These are phyloP conservation scores for Penicillium angulare DNA, from an alignment of 495 filamentous ascomycete genomes.

Conservation along the genomic window DNA sequence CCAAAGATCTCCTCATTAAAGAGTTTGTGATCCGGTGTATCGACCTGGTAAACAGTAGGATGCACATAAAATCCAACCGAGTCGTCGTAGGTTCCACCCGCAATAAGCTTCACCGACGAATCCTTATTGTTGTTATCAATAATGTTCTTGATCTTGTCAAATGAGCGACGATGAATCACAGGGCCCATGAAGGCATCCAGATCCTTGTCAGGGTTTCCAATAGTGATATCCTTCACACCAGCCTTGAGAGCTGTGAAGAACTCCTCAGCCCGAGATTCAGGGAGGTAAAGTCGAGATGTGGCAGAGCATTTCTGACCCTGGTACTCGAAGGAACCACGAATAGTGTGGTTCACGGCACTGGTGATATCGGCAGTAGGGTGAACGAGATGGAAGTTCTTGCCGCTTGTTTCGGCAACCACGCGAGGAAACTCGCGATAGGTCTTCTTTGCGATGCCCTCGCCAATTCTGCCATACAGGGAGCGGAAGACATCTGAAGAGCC, in stretches of 20 bases:
- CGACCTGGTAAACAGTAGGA: constrained; percentile 68
- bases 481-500: constrained; percentile 82
- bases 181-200: constrained; percentile 70
- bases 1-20: constrained; percentile 77
- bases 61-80: constrained; percentile 67
- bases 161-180: constrained; percentile 71
- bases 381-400: constrained; percentile 90
- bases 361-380: constrained; percentile 70
- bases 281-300: constrained; percentile 73
- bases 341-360: constrained; percentile 76
- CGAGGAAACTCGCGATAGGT: constrained; percentile 74
- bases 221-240: constrained; percentile 33
- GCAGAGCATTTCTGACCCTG: constrained; percentile 90
- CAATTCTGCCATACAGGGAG: constrained; percentile 68
- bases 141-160: constrained; percentile 64
- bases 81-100: constrained; percentile 68
- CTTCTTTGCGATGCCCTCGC: constrained; percentile 63
- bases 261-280: constrained; percentile 60
- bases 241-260: constrained; percentile 56
- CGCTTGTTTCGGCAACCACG: constrained; percentile 82
- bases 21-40: constrained; percentile 60
- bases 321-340: constrained; percentile 86
- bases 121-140: constrained; percentile 71
- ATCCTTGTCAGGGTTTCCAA: constrained; percentile 61
- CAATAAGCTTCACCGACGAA: constrained; percentile 57